phyloP scores from a whole-genome alignment of 2,329 filamentous ascomycete genomes.

The Monilinia fructicola region DNA sequence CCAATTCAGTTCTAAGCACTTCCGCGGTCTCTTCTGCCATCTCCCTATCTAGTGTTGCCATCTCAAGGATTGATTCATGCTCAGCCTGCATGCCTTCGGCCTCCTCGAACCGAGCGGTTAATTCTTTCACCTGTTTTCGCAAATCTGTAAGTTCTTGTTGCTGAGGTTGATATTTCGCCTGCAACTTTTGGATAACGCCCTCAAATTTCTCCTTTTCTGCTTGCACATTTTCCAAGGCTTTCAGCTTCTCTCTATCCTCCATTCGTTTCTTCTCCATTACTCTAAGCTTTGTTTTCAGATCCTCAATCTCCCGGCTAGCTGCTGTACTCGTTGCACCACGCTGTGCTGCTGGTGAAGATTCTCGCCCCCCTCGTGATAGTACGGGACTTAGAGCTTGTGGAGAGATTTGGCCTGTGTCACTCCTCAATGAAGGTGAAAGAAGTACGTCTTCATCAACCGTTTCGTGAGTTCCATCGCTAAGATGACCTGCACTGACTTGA shows the following conservation, averaged over 20 bases:
- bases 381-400: conserved; percentile 38
- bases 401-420: conserved; percentile 44
- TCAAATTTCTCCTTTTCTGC: conserved; percentile 77
- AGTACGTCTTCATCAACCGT: conserved; percentile 35
- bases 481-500: conserved; percentile 37
- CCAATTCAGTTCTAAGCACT: conserved; percentile 74
- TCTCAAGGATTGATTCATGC: conserved; percentile 80
- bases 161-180: conserved; percentile 82
- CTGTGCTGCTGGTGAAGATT: conserved; percentile 31
- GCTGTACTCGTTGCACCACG: conserved; percentile 35
- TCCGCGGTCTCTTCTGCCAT: conserved; percentile 96
- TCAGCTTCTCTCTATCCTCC: conserved; percentile 84
- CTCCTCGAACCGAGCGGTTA: conserved; percentile 65
- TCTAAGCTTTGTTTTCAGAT: conserved; percentile 82
- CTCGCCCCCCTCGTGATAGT: conserved; percentile 33
- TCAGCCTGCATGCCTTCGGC: conserved; percentile 77
- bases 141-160: conserved; percentile 77
- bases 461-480: conserved; percentile 34
- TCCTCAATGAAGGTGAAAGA: conserved; percentile 49
- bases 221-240: conserved; percentile 73
- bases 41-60: conserved; percentile 85
- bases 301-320: conserved; percentile 67
- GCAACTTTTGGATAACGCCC: conserved; percentile 83
- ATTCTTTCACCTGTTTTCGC: conserved; percentile 74
- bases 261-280: conserved; percentile 82